A percentile compares a stretch with the other conserved stretches of the same genome.
These are phyloP conservation scores for Dipteronia dyeriana DNA, from an alignment of 345 rosid species.

Conservation along the genomic window DNA sequence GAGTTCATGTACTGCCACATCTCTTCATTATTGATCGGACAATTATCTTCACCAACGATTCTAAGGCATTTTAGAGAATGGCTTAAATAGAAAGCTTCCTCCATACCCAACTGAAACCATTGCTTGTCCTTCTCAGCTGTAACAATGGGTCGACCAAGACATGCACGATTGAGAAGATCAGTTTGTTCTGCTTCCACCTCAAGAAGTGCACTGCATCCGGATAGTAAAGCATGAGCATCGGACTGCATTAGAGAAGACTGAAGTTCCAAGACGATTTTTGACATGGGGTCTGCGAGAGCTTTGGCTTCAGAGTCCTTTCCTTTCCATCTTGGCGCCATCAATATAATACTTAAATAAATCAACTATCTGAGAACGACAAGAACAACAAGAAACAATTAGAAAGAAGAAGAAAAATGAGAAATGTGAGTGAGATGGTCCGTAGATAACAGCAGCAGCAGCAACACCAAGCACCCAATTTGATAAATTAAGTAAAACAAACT, in stretches of 20 bases:
- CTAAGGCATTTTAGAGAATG: slow-evolving; percentile 64
- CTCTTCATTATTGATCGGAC: slow-evolving; percentile 35
- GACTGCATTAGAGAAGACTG: slow-evolving; percentile 49
- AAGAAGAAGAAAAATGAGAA: neutral
- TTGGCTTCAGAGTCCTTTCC: slow-evolving; percentile 68
- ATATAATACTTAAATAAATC: neutral
- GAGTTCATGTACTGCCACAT: slow-evolving; percentile 57
- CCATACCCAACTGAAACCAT: slow-evolving; percentile 69
- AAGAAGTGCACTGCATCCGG: slow-evolving; percentile 57
- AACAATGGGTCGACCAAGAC: slow-evolving; percentile 62
- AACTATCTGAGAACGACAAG: neutral
- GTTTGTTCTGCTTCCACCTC: slow-evolving; percentile 48
- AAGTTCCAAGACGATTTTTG: slow-evolving; percentile 54
- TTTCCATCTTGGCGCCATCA: slow-evolving; percentile 91
- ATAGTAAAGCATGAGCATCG: slow-evolving; percentile 44
- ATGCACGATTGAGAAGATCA: slow-evolving; percentile 63
- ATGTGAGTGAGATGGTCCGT: neutral
- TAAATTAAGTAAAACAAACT: neutral
- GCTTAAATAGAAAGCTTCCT: slow-evolving; percentile 76
- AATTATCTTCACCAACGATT: slow-evolving; percentile 37
- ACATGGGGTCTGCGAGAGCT: slow-evolving; percentile 79
- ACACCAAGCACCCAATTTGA: neutral
- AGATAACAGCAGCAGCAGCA: too few species aligned
- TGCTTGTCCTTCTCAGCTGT: slow-evolving; percentile 66
- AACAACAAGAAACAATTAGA: too few species aligned